Percentiles rank a stretch among this genome's conserved stretches.
Evolutionary conservation across 441 rosid genomes (phyloP).

Genomic region (Gossypium davidsonii): DNA sequence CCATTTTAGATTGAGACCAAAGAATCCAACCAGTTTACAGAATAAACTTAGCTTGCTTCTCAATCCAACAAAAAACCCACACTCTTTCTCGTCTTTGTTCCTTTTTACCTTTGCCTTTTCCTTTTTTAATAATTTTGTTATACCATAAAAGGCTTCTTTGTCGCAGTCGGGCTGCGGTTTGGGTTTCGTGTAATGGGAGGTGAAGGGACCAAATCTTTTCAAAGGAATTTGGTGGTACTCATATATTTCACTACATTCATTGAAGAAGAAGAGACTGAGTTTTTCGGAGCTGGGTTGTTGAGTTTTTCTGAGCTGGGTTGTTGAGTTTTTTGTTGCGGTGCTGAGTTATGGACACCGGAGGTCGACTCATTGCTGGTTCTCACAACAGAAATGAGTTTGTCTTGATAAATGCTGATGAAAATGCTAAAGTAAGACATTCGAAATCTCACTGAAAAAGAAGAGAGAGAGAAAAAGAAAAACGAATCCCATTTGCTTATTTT

Average conservation of each 20-base stretch:
- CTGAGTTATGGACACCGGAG: conserved; percentile 67
- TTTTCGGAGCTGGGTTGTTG: not conserved
- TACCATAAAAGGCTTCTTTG: not conserved
- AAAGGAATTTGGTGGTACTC: conserved; percentile 13
- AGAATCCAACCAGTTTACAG: conserved; percentile 28
- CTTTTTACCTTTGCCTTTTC: not conserved
- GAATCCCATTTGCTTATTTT: conserved; percentile 2
- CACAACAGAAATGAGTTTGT: conserved; percentile 94
- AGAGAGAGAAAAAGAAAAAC: not conserved
- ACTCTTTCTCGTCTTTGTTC: not conserved
- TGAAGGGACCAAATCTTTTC: conserved; percentile 24
- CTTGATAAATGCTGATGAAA: conserved; percentile 84
- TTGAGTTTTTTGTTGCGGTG: conserved; percentile 7
- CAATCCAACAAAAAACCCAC: conserved; percentile 8
- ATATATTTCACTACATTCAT: conserved; percentile 14
- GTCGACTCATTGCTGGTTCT: conserved; percentile 90
- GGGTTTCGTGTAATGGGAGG: conserved; percentile 24
- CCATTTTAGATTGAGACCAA: conserved; percentile 28
- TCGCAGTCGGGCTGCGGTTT: conserved; percentile 7
- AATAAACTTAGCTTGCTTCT: conserved; percentile 24
- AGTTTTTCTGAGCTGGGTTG: conserved; percentile 17
- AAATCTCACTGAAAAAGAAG: not conserved
- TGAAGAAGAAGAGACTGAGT: conserved; percentile 7
- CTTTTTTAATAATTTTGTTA: not conserved
- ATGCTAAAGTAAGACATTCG: conserved; percentile 52